Conservation (phyloP, 108 stramenopile genomes). For the Nitzschia sp. region DNA sequence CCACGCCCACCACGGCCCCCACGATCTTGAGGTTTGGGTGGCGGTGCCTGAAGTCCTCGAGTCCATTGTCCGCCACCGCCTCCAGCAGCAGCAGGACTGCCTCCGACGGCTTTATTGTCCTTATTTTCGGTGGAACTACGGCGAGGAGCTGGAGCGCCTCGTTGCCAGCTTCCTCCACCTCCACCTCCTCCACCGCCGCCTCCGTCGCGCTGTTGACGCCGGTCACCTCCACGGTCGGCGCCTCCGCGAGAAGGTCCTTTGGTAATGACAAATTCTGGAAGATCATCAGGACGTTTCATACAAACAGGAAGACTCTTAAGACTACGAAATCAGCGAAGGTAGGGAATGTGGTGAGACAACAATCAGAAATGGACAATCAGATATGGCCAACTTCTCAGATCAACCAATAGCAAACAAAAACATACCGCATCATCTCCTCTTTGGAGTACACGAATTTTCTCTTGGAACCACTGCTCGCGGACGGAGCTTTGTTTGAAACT, state of each 20-base stretch:
- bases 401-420: background rate
- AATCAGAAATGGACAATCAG: too few relatives aligned
- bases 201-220: conserved; percentile 28
- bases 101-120: conserved; percentile 4
- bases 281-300: conserved; percentile 35
- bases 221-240: conserved; percentile 30
- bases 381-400: too few relatives aligned
- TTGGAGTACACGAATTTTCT: conserved; percentile 44
- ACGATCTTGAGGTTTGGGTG: conserved; percentile 22
- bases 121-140: conserved; percentile 4
- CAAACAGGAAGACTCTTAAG: conserved; percentile 36
- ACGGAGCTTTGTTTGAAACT: too few relatives aligned
- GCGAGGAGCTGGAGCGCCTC: conserved; percentile 15
- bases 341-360: too few relatives aligned
- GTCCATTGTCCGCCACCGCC: conserved; percentile 41
- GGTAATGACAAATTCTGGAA: conserved; percentile 41
- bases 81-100: background rate
- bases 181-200: conserved; percentile 34
- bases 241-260: conserved; percentile 26
- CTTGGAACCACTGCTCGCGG: conserved; percentile 3
- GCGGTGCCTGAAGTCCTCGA: conserved; percentile 43
- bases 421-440: conserved; percentile 38
- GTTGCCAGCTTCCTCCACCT: conserved; percentile 29
- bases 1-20: conserved; percentile 23
- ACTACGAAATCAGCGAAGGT: conserved; percentile 19